These are phyloP conservation scores for Penicillium psychrofluorescens DNA, from an alignment of 495 filamentous ascomycete species.

Conservation along the genomic window DNA sequence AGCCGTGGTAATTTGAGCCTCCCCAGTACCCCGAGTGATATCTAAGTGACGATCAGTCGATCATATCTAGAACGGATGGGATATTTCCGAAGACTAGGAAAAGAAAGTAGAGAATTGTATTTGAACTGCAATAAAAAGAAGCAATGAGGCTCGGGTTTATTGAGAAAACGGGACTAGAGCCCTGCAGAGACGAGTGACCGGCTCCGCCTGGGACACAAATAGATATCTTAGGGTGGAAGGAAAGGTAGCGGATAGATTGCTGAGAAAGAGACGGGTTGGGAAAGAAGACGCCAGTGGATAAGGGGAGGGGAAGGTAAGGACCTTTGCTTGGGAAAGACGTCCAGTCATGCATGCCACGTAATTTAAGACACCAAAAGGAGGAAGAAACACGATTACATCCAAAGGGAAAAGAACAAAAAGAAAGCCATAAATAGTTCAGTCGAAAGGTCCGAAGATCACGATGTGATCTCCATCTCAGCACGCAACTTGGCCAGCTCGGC, in stretches of 20 bases:
- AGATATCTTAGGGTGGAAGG: too few species aligned
- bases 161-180: too few species aligned
- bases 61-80: too few species aligned
- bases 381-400: background rate
- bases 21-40: too few species aligned
- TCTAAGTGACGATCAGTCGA: too few species aligned
- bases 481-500: constrained; percentile 89
- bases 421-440: constrained; percentile 1
- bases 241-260: constrained; percentile 1
- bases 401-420: background rate
- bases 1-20: too few species aligned
- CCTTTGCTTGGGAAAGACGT: constrained; percentile 12
- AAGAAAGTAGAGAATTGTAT: too few species aligned
- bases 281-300: constrained; percentile 8
- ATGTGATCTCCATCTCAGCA: constrained; percentile 99
- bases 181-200: too few species aligned
- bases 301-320: constrained; percentile 1
- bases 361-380: constrained; percentile 1
- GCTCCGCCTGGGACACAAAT: too few species aligned
- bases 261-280: background rate
- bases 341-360: constrained; percentile 10
- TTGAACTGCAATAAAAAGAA: too few species aligned
- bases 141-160: too few species aligned
- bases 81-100: too few species aligned
- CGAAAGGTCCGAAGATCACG: constrained; percentile 29